Evolutionary conservation across 1,284 basidiomycete genomes (phyloP), one percentile per base, ranked within the genome.

Genomic region (Apiotrichum brassicae): DNA sequence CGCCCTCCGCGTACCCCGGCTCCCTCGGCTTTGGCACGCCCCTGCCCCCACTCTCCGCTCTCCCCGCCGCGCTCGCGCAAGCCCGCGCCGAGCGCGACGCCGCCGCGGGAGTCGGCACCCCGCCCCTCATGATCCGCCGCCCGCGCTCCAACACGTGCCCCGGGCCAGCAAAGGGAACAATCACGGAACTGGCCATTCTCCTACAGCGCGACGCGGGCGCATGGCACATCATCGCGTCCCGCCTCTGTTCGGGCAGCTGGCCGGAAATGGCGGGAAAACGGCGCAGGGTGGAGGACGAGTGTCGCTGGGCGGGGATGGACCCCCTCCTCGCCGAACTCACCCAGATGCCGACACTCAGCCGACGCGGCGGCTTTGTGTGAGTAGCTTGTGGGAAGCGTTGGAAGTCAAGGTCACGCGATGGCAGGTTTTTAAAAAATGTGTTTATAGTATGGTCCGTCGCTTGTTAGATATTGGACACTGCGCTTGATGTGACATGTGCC

Each of bases 151-250:
- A 42, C 30, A 53, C 54, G 6, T 53, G 48, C 30, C 48, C 54
- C 6, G 26, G 33, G 8, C 42, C 48, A 8, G 40, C 51, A 2
- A 5, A 19, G 3, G 46, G 48, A 12, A 43, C 47, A 14, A 35
- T 59, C 22, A 55, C 53, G 2, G 59, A 62, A 26, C 28, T 62
- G 36, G 51, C 56, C 13, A 39, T 65, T 25, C 57, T 61, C 14
- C 46, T 65, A 19, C 54, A 51, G 28, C 54, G 64, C 30, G 62
- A 65, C 40, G 62, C 64, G 2, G 44, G 53, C 18, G 46, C 56
- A 16, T 65, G 59, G 54, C 64, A 65, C 51, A 46, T 49, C 7
- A 59, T 65, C 39, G 59, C 60, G 12, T 51, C 55, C 28, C 47
- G 62, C 6, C 53, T 65, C 11, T 51, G 61, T 34, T 48, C 54